Conservation (phyloP, 2,329 filamentous ascomycete genomes). For the Phialophora verrucosa region DNA sequence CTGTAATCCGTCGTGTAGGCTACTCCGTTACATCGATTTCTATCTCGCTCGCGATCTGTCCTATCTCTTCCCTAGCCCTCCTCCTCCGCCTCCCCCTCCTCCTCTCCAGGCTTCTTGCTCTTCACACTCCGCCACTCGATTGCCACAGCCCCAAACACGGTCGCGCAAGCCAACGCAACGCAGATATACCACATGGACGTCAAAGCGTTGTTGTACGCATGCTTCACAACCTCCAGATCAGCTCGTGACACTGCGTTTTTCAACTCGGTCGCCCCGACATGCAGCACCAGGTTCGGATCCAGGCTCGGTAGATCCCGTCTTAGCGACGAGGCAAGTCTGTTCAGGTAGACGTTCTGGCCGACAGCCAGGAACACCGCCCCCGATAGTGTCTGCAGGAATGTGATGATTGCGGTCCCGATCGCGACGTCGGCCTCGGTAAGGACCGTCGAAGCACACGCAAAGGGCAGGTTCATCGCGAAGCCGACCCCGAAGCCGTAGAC, state of each 20-base stretch:
- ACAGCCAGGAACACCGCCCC: constrained; percentile 43
- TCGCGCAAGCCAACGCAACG: constrained; percentile 39
- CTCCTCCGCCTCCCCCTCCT: constrained; percentile 13
- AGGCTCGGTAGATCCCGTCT: constrained; percentile 27
- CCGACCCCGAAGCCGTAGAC: constrained; percentile 40
- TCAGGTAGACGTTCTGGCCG: constrained; percentile 42
- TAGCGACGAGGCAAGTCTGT: constrained; percentile 36
- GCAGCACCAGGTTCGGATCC: constrained; percentile 38
- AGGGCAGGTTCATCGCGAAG: constrained; percentile 39
- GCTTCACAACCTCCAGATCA: constrained; percentile 39
- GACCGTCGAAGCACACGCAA: constrained; percentile 41
- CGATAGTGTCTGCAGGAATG: constrained; percentile 45
- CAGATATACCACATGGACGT: constrained; percentile 37
- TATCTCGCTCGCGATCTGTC: background rate
- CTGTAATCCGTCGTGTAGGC: too few species aligned
- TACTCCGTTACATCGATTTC: too few species aligned
- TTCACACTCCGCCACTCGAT: constrained; percentile 43
- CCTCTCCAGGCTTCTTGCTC: constrained; percentile 22
- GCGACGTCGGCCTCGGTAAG: constrained; percentile 40
- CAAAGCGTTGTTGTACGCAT: constrained; percentile 36
- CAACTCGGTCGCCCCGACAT: constrained; percentile 39
- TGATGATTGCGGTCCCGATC: constrained; percentile 41
- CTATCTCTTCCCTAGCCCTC: background rate
- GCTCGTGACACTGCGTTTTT: constrained; percentile 38
- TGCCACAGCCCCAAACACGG: constrained; percentile 38